Conservation (phyloP, 306 rosid genomes). For the Astragalus glycyphyllos region DNA sequence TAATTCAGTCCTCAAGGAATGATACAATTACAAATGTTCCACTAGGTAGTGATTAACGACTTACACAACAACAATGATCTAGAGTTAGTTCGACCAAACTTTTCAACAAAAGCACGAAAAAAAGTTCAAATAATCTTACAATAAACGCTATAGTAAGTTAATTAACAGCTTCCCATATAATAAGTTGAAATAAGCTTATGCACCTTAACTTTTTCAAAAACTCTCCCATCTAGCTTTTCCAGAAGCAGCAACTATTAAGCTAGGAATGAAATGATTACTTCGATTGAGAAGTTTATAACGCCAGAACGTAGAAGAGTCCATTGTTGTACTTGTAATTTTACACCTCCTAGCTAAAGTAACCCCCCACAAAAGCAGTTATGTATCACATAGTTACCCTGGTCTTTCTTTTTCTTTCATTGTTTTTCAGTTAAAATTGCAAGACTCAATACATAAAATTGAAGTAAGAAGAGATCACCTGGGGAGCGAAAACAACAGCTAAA, state of each 20-base stretch:
- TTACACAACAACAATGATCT: too few relatives aligned
- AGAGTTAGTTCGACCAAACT: too few relatives aligned
- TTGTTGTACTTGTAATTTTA: too few relatives aligned
- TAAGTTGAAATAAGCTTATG: not conserved
- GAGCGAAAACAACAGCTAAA: conserved; percentile 83
- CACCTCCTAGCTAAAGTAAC: too few relatives aligned
- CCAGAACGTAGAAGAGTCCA: too few relatives aligned
- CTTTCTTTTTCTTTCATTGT: conserved; percentile 1
- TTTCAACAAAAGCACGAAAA: too few relatives aligned
- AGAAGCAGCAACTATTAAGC: not conserved
- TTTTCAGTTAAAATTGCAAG: conserved; percentile 26
- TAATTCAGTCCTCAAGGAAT: not conserved
- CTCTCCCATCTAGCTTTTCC: not conserved
- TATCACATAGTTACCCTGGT: not conserved
- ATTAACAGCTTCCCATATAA: not conserved
- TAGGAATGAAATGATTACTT: too few relatives aligned
- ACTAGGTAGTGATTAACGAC: too few relatives aligned
- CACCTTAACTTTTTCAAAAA: not conserved
- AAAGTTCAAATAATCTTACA: too few relatives aligned
- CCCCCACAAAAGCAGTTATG: conserved; percentile 26
- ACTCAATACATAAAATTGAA: conserved; percentile 17
- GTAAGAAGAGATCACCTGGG: conserved; percentile 72
- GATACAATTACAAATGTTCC: too few relatives aligned
- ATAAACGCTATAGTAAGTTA: too few relatives aligned
- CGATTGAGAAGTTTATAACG: too few relatives aligned